Evolutionary conservation across 1,284 basidiomycete species (phyloP).

Genomic region (Apiotrichum porosum): DNA sequence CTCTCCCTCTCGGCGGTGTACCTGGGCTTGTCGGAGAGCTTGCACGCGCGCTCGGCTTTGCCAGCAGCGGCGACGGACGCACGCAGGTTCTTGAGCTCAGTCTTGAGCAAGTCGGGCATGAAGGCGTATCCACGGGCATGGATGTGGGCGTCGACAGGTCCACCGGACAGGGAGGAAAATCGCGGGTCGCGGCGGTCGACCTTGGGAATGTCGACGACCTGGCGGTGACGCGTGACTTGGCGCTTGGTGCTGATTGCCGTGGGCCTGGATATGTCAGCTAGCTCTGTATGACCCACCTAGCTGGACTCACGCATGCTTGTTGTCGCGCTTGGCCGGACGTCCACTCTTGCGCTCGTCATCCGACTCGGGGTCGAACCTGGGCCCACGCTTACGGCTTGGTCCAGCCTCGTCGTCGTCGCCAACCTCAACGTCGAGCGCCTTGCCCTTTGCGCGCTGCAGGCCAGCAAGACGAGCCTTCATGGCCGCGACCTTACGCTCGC

Average conservation of each 20-base stretch:
- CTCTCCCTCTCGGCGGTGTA: conserved; percentile 66
- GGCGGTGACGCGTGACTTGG: conserved; percentile 72
- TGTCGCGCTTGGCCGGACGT: conserved; percentile 64
- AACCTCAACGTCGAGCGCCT: conserved; percentile 14
- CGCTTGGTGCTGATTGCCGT: conserved; percentile 77
- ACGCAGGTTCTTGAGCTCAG: conserved; percentile 64
- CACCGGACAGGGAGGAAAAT: conserved; percentile 67
- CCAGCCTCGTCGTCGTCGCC: conserved; percentile 17
- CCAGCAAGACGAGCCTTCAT: conserved; percentile 38
- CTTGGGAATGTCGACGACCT: conserved; percentile 67
- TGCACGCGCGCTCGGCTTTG: conserved; percentile 63
- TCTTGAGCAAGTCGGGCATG: conserved; percentile 62
- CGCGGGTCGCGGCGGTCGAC: conserved; percentile 79
- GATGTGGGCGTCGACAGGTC: conserved; percentile 63
- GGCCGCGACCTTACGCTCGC: conserved; percentile 23
- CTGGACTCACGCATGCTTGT: conserved; percentile 79
- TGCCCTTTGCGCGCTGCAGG: conserved; percentile 41
- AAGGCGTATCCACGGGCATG: conserved; percentile 77
- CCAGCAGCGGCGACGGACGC: conserved; percentile 64
- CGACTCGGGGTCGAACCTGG: conserved; percentile 16
- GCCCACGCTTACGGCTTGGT: conserved; percentile 9
- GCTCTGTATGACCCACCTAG: too few species aligned
- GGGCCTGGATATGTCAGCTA: conserved; percentile 56
- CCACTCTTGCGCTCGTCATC: conserved; percentile 48
- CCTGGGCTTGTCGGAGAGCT: conserved; percentile 60